These are phyloP conservation scores for Colletotrichum siamense DNA, from an alignment of 2,329 filamentous ascomycete species.

Conservation along the genomic window DNA sequence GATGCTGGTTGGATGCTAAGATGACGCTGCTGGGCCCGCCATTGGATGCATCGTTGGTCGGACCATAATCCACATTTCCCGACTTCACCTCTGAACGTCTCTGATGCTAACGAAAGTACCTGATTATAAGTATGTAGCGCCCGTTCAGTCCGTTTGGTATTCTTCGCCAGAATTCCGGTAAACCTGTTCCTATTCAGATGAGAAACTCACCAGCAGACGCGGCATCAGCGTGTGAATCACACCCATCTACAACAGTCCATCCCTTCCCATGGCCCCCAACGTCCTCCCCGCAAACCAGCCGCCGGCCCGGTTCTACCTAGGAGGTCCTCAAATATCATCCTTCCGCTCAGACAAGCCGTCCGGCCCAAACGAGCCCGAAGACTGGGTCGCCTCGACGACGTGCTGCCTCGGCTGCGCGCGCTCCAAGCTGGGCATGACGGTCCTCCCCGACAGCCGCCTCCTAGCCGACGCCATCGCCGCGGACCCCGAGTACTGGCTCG, in stretches of 20 bases:
- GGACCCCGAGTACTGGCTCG: background rate
- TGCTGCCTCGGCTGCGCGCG: background rate
- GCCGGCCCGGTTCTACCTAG: background rate
- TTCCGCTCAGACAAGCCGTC: background rate
- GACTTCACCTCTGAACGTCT: background rate
- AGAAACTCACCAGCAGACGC: background rate
- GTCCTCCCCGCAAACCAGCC: background rate
- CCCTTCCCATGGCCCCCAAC: background rate
- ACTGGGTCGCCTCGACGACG: background rate
- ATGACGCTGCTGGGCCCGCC: background rate
- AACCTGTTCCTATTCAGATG: accelerated
- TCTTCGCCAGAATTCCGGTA: background rate
- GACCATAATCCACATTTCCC: background rate
- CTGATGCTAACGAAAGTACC: background rate
- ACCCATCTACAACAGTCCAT: background rate
- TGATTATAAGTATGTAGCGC: background rate
- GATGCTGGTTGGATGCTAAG: background rate
- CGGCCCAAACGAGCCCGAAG: background rate
- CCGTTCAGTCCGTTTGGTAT: accelerated
- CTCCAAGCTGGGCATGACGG: background rate
- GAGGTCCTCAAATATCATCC: background rate
- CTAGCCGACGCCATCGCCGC: background rate
- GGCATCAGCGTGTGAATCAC: background rate
- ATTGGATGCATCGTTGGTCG: background rate
- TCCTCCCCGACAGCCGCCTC: background rate